Percentiles rank a stretch among this genome's conserved stretches.
phyloP scores from a whole-genome alignment of 768 basidiomycete species.

The Leccinum truebloodii region DNA sequence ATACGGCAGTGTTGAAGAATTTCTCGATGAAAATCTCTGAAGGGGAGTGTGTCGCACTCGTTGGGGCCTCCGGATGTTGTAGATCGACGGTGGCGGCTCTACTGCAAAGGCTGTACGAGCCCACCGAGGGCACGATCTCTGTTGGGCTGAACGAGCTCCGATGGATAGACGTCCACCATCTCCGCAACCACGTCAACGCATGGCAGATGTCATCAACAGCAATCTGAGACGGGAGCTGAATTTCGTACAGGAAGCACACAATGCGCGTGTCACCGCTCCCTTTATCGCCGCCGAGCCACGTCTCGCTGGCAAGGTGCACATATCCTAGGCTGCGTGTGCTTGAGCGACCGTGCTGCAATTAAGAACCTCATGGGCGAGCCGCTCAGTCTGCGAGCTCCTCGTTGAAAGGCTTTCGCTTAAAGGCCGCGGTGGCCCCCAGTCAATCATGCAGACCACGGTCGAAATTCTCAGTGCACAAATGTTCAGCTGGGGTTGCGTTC shows the following conservation, averaged over 20 bases:
- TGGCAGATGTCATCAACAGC: conserved; percentile 71
- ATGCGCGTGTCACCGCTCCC: conserved; percentile 67
- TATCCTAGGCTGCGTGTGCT: conserved; percentile 72
- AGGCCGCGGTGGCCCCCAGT: conserved; percentile 52
- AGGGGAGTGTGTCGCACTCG: conserved; percentile 89
- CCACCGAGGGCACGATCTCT: conserved; percentile 59
- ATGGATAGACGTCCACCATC: conserved; percentile 66
- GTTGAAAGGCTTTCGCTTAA: conserved; percentile 30
- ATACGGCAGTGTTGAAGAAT: conserved; percentile 32
- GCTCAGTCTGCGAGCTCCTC: background rate
- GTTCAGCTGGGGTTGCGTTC: conserved; percentile 90
- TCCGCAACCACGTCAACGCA: conserved; percentile 54
- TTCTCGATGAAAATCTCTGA: conserved; percentile 65
- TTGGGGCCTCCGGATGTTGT: conserved; percentile 91
- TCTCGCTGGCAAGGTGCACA: conserved; percentile 69
- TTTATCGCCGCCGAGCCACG: conserved; percentile 71
- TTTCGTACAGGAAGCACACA: conserved; percentile 76
- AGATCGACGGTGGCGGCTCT: conserved; percentile 90
- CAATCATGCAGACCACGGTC: conserved; percentile 84
- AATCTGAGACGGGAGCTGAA: conserved; percentile 85
- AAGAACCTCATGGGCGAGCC: conserved; percentile 57
- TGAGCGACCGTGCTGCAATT: conserved; percentile 63
- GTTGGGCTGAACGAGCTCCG: conserved; percentile 54
- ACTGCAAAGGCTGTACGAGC: conserved; percentile 89
- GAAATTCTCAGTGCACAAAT: conserved; percentile 88